Base-by-base conservation (phyloP, 1,284 basidiomycete genomes). In the Gomphus sp. region DNA sequence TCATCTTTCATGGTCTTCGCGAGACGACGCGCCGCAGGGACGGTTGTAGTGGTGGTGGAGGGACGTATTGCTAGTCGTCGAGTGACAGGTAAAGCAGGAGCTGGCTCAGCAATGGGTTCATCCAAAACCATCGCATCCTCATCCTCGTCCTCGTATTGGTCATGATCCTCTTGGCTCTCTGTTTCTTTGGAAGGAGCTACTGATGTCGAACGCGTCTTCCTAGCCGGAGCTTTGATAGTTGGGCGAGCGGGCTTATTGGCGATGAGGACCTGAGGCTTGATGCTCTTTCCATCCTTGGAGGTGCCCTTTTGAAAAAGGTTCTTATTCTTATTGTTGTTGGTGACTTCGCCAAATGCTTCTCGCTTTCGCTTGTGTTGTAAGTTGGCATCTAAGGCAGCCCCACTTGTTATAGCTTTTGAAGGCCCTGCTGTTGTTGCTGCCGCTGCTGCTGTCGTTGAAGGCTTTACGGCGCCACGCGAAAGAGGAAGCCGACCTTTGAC, bases 281-380 rank as follows among this genome's bases (percentile, higher is more conserved):
- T 71, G 18, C 80, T 76, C 54, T 82, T 78, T 51, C 78, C 79
- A 55, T 81, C 64, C 45, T 66, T 66, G 28, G 65, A 62, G 34
- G 60, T 63, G 3, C 66, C 67, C 59, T 67, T 68, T 3, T 66
- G 67, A 31, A 61, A 22, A 22, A 22, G 54, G 56, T 66, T 66
- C 56, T 76, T 76, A 64, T 78, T 72, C 44, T 64, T 66, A 62
- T 69, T 71, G 68, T 79, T 79, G 61, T 75, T 75, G 4, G 82
- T 77, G 28, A 87, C 81, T 69, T 89, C 87, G 36, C 82, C 84
- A 34, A 89, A 73, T 3, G 85, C 85, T 60, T 87, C 85, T 53
- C 88, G 82, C 69, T 90, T 89, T 62, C 86, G 78, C 72, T 90
- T 90, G 52, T 58, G 39, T 22, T 58, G 57, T 3, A 47, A 16